Evolutionary conservation across 1,284 basidiomycete species (phyloP).

Genomic region (Vanrija sp.): DNA sequence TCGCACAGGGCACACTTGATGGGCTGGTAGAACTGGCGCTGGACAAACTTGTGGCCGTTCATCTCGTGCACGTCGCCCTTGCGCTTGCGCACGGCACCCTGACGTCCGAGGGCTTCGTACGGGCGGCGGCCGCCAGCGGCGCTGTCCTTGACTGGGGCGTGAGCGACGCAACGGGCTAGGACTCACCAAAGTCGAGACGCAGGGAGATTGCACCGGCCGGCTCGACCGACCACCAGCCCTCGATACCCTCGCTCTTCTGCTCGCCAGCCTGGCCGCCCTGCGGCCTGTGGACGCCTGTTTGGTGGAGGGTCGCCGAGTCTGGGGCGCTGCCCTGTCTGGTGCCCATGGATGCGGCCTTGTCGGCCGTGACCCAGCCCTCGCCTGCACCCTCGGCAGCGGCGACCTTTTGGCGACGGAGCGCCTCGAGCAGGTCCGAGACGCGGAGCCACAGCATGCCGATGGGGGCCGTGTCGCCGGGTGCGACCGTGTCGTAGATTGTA

Average conservation of each 20-base stretch:
- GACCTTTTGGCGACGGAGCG: slow-evolving; percentile 87
- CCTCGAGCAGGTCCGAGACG: slow-evolving; percentile 92
- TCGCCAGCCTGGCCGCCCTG: slow-evolving; percentile 17
- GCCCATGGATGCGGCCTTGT: slow-evolving; percentile 49
- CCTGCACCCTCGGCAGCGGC: slow-evolving; percentile 72
- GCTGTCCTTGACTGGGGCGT: slow-evolving; percentile 80
- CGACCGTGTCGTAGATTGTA: slow-evolving; percentile 89
- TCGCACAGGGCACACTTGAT: slow-evolving; percentile 98
- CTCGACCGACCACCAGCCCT: slow-evolving; percentile 96
- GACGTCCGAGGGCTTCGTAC: slow-evolving; percentile 91
- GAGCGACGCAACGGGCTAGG: background rate
- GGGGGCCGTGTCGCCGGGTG: slow-evolving; percentile 72
- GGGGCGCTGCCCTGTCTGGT: slow-evolving; percentile 35
- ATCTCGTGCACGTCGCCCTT: slow-evolving; percentile 99
- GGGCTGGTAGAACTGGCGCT: slow-evolving; percentile 96
- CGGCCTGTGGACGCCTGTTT: slow-evolving; percentile 4
- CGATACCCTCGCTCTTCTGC: slow-evolving; percentile 68
- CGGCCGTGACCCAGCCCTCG: slow-evolving; percentile 83
- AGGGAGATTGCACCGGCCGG: slow-evolving; percentile 91
- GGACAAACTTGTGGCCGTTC: slow-evolving; percentile 98
- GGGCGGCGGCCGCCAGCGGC: slow-evolving; percentile 80
- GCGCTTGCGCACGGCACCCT: slow-evolving; percentile 95
- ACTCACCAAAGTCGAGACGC: slow-evolving; percentile 82
- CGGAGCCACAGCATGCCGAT: slow-evolving; percentile 96
- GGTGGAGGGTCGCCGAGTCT: slow-evolving; percentile 35